A percentile compares a stretch with the other conserved stretches of the same genome.
phyloP scores from a whole-genome alignment of 345 rosid genomes.

The Acer campestre region DNA sequence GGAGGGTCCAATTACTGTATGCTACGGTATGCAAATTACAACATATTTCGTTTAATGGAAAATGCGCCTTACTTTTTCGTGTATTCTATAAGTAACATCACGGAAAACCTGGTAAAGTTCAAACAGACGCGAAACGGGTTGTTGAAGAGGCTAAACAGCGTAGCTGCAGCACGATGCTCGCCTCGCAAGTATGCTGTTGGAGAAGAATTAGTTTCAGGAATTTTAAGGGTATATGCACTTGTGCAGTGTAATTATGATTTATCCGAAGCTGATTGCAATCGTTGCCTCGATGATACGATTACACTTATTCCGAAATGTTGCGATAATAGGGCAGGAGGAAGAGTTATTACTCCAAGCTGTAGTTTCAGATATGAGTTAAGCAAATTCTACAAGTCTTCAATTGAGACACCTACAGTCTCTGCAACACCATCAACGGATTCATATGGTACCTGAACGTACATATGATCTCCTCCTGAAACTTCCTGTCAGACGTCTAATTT shows the following conservation, averaged over 20 bases:
- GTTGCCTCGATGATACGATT: conserved; percentile 25
- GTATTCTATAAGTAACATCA: neutral
- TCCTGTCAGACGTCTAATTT: neutral
- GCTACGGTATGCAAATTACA: neutral
- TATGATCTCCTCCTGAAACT: neutral
- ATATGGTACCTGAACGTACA: neutral
- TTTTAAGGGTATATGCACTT: conserved; percentile 29
- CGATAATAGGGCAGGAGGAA: conserved; percentile 2
- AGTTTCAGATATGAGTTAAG: conserved; percentile 10
- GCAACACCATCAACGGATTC: neutral
- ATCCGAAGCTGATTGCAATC: conserved; percentile 29
- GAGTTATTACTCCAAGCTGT: conserved; percentile 13
- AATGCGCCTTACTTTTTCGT: neutral
- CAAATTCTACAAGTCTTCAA: conserved; percentile 6
- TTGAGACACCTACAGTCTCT: neutral
- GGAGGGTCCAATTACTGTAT: neutral
- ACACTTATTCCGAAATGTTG: conserved; percentile 1
- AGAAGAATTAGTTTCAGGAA: neutral
- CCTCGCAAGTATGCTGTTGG: conserved; percentile 50
- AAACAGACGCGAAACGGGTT: conserved; percentile 14
- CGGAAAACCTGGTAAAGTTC: conserved; percentile 26
- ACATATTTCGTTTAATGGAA: conserved; percentile 6
- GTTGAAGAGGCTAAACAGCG: conserved; percentile 22
- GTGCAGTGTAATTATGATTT: conserved; percentile 53
- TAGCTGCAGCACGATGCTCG: conserved; percentile 32